Percentiles rank a stretch among this genome's conserved stretches.
Conservation (phyloP, 345 rosid species). For the Adansonia digitata region DNA sequence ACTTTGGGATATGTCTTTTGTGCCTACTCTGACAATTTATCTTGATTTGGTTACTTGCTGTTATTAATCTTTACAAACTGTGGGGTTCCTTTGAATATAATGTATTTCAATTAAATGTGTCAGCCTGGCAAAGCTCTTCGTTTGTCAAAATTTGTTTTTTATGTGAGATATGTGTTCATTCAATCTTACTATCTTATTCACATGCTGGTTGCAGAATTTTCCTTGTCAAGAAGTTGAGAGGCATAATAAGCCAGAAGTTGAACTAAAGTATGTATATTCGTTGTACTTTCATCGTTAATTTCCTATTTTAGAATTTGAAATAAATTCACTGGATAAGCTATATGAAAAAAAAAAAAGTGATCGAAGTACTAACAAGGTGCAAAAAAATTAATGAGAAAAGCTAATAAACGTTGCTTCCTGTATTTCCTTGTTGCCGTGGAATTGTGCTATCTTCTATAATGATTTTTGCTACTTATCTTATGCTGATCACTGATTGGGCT, state of each 20-base stretch:
- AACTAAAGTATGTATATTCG: constrained; percentile 70
- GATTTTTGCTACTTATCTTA: neutral
- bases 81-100: neutral
- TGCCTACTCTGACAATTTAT: neutral
- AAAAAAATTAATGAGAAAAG: neutral
- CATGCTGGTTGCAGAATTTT: constrained; percentile 60
- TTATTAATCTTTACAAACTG: neutral
- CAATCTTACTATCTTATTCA: constrained; percentile 7
- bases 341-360: neutral
- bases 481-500: neutral
- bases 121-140: neutral
- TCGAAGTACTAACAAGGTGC: neutral
- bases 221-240: constrained; percentile 99
- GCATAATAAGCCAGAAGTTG: constrained; percentile 99
- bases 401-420: neutral
- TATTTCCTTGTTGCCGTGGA: neutral
- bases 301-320: neutral
- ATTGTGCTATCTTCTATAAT: neutral
- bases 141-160: neutral
- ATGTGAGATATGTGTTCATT: constrained; percentile 5
- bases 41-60: neutral
- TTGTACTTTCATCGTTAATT: constrained; percentile 1
- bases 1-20: neutral
- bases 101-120: neutral
- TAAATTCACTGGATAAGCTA: neutral